Evolutionary conservation across 495 filamentous ascomycete genomes (phyloP).

Genomic region (Penicillium daleae): DNA sequence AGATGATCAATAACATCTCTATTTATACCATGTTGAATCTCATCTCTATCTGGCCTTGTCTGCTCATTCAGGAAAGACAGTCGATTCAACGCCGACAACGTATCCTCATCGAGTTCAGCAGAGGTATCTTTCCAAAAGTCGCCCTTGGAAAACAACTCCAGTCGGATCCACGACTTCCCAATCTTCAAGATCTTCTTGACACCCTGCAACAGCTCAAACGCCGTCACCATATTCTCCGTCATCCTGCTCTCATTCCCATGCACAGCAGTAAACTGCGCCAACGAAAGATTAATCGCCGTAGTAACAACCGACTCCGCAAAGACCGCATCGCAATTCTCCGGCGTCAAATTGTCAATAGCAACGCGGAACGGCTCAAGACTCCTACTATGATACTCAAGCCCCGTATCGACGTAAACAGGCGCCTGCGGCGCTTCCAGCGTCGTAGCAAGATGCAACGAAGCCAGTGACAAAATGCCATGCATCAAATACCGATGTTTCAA

Average conservation of each 20-base stretch:
- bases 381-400: constrained; percentile 48
- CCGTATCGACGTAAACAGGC: constrained; percentile 44
- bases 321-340: constrained; percentile 48
- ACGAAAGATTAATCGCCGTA: constrained; percentile 44
- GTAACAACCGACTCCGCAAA: constrained; percentile 54
- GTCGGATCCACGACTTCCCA: constrained; percentile 31
- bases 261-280: constrained; percentile 37
- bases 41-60: constrained; percentile 10
- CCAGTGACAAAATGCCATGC: constrained; percentile 54
- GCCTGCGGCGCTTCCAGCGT: constrained; percentile 31
- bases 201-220: constrained; percentile 37
- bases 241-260: constrained; percentile 26
- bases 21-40: constrained; percentile 24
- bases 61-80: constrained; percentile 29
- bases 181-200: constrained; percentile 33
- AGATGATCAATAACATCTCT: constrained; percentile 30
- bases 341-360: constrained; percentile 43
- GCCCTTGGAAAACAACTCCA: constrained; percentile 26
- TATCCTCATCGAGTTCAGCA: constrained; percentile 24
- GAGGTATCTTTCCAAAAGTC: constrained; percentile 21
- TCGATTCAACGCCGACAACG: constrained; percentile 19
- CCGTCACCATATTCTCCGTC: constrained; percentile 31
- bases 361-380: constrained; percentile 47
- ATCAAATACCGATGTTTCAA: constrained; percentile 53
- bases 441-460: constrained; percentile 53